These are phyloP conservation scores for Dactylonectria estremocensis DNA, from an alignment of 2,329 filamentous ascomycete genomes.

Conservation along the genomic window DNA sequence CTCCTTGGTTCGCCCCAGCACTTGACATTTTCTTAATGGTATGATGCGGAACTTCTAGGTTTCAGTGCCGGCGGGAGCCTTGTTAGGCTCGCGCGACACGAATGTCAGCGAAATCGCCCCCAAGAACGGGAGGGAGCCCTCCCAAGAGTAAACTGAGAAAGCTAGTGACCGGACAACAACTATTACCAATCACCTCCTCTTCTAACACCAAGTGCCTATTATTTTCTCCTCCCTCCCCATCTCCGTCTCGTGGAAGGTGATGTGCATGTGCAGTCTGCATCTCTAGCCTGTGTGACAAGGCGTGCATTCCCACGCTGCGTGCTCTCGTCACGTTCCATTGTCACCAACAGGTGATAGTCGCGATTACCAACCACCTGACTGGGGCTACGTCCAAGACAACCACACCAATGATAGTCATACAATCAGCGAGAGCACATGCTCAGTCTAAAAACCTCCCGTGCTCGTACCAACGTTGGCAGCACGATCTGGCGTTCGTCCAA, in stretches of 20 bases:
- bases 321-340: slow-evolving; percentile 26
- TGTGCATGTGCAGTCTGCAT: slow-evolving; percentile 27
- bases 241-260: slow-evolving; percentile 18
- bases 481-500: not conserved
- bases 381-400: slow-evolving; percentile 16
- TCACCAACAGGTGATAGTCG: slow-evolving; percentile 25
- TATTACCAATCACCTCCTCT: slow-evolving; percentile 13
- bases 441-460: not conserved
- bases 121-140: not conserved
- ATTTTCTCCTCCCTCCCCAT: not conserved
- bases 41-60: not conserved
- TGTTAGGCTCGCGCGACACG: not conserved
- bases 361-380: slow-evolving; percentile 12
- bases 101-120: slow-evolving; percentile 13
- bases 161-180: not conserved
- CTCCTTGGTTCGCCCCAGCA: not conserved
- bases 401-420: slow-evolving; percentile 1
- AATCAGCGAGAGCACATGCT: not conserved
- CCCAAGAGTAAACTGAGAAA: not conserved
- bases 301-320: slow-evolving; percentile 17
- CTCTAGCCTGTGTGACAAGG: slow-evolving; percentile 20
- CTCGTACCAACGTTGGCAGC: not conserved
- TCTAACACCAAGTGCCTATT: not conserved
- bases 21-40: not conserved
- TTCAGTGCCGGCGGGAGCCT: not conserved